Conservation (phyloP, 2,329 filamentous ascomycete species). For the Calonectria ilicicola region DNA sequence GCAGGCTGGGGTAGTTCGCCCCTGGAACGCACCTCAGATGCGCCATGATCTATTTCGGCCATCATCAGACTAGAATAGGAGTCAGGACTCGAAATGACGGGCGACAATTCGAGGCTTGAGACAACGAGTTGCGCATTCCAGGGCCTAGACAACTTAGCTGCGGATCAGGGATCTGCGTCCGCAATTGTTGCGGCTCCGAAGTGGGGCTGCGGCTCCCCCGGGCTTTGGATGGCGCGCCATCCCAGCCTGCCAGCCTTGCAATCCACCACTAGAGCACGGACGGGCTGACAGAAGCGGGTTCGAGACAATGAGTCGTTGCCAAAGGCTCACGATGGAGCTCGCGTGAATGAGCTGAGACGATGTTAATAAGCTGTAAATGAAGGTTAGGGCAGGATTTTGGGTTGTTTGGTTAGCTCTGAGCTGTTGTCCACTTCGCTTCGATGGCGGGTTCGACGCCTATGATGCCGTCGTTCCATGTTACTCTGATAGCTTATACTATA, state of each 20-base stretch:
- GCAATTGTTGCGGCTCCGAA: constrained; percentile 44
- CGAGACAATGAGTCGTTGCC: constrained; percentile 18
- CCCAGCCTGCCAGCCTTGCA: constrained; percentile 21
- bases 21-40: constrained; percentile 27
- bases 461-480: constrained; percentile 21
- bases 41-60: constrained; percentile 10
- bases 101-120: constrained; percentile 25
- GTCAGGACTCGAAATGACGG: constrained; percentile 28
- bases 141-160: constrained; percentile 35
- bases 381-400: constrained; percentile 2
- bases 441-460: not conserved
- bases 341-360: constrained; percentile 25
- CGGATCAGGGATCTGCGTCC: constrained; percentile 44
- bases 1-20: constrained; percentile 23
- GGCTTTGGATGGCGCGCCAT: constrained; percentile 23
- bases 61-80: constrained; percentile 25
- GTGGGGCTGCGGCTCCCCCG: constrained; percentile 45
- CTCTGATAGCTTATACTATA: not conserved
- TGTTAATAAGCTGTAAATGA: constrained; percentile 24
- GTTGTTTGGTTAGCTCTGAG: not conserved
- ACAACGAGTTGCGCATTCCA: constrained; percentile 32
- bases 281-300: constrained; percentile 14
- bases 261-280: constrained; percentile 28
- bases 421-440: not conserved
- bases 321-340: constrained; percentile 21